A percentile compares a stretch with the other conserved stretches of the same genome.
These are phyloP conservation scores for Didymella keratinophila DNA, from an alignment of 2,329 filamentous ascomycete genomes.

Conservation along the genomic window DNA sequence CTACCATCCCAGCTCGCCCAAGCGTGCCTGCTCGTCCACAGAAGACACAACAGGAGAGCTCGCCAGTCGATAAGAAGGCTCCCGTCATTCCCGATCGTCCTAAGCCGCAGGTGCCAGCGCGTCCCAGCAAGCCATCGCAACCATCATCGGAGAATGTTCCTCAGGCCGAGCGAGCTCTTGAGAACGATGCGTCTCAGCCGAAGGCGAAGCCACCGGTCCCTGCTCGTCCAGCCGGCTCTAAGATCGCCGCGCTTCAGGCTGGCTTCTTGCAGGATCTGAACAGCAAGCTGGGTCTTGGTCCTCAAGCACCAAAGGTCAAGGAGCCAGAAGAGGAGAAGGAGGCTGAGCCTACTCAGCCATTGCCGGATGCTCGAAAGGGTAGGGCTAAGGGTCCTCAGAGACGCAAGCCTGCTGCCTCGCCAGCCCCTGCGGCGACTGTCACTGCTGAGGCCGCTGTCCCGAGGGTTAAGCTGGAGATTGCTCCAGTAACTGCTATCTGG, in stretches of 20 bases:
- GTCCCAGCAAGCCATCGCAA: constrained; percentile 62
- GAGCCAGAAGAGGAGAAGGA: constrained; percentile 67
- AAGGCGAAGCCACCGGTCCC: constrained; percentile 88
- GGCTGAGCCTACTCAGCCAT: constrained; percentile 75
- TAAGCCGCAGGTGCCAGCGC: constrained; percentile 69
- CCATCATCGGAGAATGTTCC: constrained; percentile 52
- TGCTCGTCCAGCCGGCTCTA: constrained; percentile 77
- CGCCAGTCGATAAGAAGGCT: constrained; percentile 60
- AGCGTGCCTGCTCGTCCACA: constrained; percentile 47
- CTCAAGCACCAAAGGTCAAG: constrained; percentile 79
- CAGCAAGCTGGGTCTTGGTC: constrained; percentile 84
- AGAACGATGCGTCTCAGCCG: constrained; percentile 52
- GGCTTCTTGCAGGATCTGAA: constrained; percentile 95
- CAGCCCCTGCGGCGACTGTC: constrained; percentile 56
- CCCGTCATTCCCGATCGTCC: constrained; percentile 65
- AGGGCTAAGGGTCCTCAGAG: constrained; percentile 87
- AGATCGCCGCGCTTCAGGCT: constrained; percentile 89
- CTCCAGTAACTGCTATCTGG: constrained; percentile 45
- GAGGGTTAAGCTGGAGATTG: constrained; percentile 36
- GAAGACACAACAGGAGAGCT: constrained; percentile 45
- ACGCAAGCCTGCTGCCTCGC: constrained; percentile 70
- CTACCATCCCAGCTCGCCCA: constrained; percentile 41
- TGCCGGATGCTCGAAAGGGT: constrained; percentile 88
- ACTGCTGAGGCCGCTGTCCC: constrained; percentile 49
- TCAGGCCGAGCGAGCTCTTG: constrained; percentile 32